Base-by-base conservation (phyloP, 108 stramenopile genomes). In the Hondaea fermentalgiana region DNA sequence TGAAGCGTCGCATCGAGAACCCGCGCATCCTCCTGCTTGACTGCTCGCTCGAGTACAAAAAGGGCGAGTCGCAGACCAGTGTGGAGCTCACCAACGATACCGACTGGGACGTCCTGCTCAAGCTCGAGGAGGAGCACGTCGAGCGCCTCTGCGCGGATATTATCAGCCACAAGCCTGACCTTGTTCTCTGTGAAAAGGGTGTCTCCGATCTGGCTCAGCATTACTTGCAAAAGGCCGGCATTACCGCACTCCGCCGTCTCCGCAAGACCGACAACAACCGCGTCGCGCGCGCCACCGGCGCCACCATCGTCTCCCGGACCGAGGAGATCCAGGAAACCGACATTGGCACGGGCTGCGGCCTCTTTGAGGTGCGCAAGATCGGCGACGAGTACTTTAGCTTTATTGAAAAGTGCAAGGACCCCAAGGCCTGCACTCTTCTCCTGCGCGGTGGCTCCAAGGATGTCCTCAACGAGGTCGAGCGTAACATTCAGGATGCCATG, bases 211-310 rank as follows among this genome's bases (percentile, higher is more conserved):
- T 99, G 91, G 99, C 99, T 4, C 98, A 99, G 94, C 99, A 99
- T 94, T 99, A 96, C 93, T 93, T 99, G 89, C 93, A 95, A 93
- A 99, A 99, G 96, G 98, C 97, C 10, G 95, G 96, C 87, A 97
- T 99, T 89, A 97, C 98, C 43, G 98, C 98, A 57, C 98, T 99
- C 92, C 95, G 99, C 44, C 93, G 99, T 51, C 90, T 99, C 88
- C 96, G 99, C 44, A 99, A 99, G 94, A 99, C 98, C 25, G 99
- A 99, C 93, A 99, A 99, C 95, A 99, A 99, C 92, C 97, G 99
- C 71, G 91, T 99, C 47, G 98, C 99, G n/a, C 93, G 97, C 35
- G 98, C 98, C 2, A 95, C 95, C 4, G 98, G 99, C 55, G 99
- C 99, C 12, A 99, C 98, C 47, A 98, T 99, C 92, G 98, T 98